Conservation (phyloP, 2,329 filamentous ascomycete genomes). For the Diaporthe citrichinensis region DNA sequence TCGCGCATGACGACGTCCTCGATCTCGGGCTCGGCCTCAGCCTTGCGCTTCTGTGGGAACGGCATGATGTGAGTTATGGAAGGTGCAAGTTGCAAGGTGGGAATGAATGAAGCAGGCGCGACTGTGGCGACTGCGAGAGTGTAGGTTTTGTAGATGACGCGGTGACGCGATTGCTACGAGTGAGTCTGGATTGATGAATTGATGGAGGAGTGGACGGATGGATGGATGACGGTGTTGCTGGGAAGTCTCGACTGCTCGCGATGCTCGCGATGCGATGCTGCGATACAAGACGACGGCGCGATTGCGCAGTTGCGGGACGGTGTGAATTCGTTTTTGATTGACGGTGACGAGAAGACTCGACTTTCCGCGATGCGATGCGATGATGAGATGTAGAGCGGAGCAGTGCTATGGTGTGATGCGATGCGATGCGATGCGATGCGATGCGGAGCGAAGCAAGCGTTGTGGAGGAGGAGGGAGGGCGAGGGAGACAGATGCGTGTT, state of each 20-base stretch:
- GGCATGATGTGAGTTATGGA: constrained; percentile 28
- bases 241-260: constrained; percentile 14
- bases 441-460: not conserved
- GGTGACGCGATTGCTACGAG: not conserved
- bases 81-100: constrained; percentile 5
- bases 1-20: constrained; percentile 37
- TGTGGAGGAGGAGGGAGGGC: not conserved
- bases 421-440: not conserved
- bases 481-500: not conserved
- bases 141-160: not conserved
- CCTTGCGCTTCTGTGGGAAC: constrained; percentile 30
- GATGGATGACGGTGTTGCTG: not conserved
- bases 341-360: not conserved
- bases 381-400: not conserved
- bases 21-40: constrained; percentile 22
- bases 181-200: not conserved
- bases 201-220: not conserved
- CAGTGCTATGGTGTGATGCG: not conserved
- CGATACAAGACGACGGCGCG: not conserved
- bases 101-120: constrained; percentile 11
- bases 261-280: constrained; percentile 1
- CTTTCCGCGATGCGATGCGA: not conserved
- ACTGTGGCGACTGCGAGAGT: constrained; percentile 4
- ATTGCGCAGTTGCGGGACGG: not conserved
- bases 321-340: not conserved